A percentile compares a stretch with the other conserved stretches of the same genome.
Conservation (phyloP, 2,329 filamentous ascomycete genomes). For the Chaetothyriales sp. region DNA sequence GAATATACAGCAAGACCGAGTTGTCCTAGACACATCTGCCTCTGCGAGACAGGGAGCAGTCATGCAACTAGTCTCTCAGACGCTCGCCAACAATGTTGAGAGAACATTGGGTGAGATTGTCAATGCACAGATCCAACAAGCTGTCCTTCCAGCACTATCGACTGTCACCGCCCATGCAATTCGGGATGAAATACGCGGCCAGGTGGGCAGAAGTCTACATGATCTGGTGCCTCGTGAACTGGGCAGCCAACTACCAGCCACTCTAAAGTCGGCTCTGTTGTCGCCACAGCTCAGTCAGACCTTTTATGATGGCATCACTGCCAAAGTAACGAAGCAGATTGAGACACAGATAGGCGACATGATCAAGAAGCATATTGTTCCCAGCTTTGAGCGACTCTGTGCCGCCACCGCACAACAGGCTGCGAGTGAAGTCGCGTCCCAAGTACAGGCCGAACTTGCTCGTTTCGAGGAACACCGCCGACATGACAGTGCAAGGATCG, state of each 20-base stretch:
- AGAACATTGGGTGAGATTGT: constrained; percentile 67
- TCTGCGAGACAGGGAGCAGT: constrained; percentile 56
- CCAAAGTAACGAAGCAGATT: constrained; percentile 52
- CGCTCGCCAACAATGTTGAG: constrained; percentile 57
- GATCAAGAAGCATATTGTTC: constrained; percentile 51
- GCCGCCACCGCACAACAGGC: constrained; percentile 54
- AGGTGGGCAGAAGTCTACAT: constrained; percentile 54
- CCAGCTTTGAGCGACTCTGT: constrained; percentile 52
- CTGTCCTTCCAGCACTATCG: constrained; percentile 62
- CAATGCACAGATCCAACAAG: constrained; percentile 57
- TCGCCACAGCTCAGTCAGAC: constrained; percentile 59
- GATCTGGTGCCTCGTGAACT: constrained; percentile 59
- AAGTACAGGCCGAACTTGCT: constrained; percentile 38
- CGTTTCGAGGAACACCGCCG: constrained; percentile 39
- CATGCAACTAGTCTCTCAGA: constrained; percentile 53
- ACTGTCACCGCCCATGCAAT: constrained; percentile 55
- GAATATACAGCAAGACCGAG: constrained; percentile 56
- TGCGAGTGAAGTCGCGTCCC: constrained; percentile 53
- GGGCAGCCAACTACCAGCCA: constrained; percentile 53
- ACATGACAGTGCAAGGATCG: constrained; percentile 44
- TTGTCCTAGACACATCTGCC: constrained; percentile 48
- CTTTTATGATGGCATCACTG: constrained; percentile 58
- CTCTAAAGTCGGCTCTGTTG: constrained; percentile 54
- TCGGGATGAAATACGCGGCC: constrained; percentile 55
- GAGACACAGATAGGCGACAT: constrained; percentile 54